Base-by-base conservation (phyloP, 1,284 basidiomycete species). In the Ganoderma sinense region DNA sequence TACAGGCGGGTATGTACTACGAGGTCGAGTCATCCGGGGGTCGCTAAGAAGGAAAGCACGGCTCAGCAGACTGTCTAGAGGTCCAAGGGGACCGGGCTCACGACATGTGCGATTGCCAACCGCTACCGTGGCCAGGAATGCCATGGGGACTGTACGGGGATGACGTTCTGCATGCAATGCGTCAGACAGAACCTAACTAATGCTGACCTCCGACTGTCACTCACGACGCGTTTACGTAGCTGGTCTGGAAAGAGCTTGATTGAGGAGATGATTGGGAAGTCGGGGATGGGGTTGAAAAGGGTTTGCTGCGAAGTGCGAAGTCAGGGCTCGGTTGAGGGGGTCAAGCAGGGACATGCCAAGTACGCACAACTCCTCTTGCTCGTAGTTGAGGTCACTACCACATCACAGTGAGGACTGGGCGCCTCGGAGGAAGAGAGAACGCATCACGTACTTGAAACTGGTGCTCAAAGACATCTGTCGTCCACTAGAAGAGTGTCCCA, bases 181-280 rank as follows among this genome's bases (percentile, higher is more conserved):
- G 60, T 69, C 61, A 66, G 33, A 31, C 39, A 51, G 31, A 23
- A 31, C 26, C 29, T 26, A 26, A 26, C 18, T 16, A 41, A 39
- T n/a, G 23, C 29, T 23, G 23, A 26, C 36, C 41, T 11, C 41
- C 5, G 39, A 55, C 13, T 62, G 36, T 18, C 48, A 70, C 65
- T 67, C 36, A 70, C 66, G 65, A 53, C 26, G 62, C 23, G 58
- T 53, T 64, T 58, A 26, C 45, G 55, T 67, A 66, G 39, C 26
- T n/a, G 1, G 29, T 31, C 20, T 55, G 33, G 39, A 26, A 62
- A 11, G 43, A 51, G 23, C 53, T 60, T 59, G 68, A 29, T 26
- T 60, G 68, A 39, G 43, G 33, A 26, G 64, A 56, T 41, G 45
- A 51, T 39, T 65, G 64, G 48, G 68, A 55, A 60, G 45, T 69